A percentile compares a stretch with the other conserved stretches of the same genome.
Conservation (phyloP, 1,139 yeast species). For the Yamadazyma mexicana region DNA sequence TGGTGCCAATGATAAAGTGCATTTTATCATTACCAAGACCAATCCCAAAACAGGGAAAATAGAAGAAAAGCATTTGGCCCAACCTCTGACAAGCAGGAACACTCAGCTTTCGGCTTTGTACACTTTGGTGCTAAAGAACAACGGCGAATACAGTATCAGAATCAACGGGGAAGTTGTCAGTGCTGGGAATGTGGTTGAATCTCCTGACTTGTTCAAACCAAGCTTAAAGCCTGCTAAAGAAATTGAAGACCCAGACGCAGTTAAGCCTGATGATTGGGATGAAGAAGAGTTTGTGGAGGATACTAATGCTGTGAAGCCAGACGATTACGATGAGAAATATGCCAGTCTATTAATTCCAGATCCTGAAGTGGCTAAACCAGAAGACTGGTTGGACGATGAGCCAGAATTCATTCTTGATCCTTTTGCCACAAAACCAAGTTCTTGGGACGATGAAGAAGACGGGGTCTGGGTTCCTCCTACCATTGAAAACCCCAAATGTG, state of each 20-base stretch:
- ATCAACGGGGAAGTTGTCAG: conserved; percentile 73
- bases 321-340: conserved; percentile 71
- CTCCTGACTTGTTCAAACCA: conserved; percentile 55
- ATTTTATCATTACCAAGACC: conserved; percentile 64
- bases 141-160: conserved; percentile 74
- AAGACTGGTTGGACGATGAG: conserved; percentile 72
- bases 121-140: conserved; percentile 67
- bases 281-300: conserved; percentile 65
- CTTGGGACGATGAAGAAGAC: conserved; percentile 87
- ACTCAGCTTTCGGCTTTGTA: conserved; percentile 65
- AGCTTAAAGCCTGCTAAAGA: conserved; percentile 62
- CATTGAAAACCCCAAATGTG: conserved; percentile 73
- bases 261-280: conserved; percentile 80
- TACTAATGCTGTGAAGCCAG: conserved; percentile 61
- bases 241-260: conserved; percentile 60
- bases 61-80: conserved; percentile 69
- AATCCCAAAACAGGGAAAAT: conserved; percentile 54
- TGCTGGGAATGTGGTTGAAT: conserved; percentile 63
- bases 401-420: conserved; percentile 65
- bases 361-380: conserved; percentile 67
- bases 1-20: conserved; percentile 76
- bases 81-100: conserved; percentile 65
- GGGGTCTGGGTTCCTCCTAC: conserved; percentile 79
- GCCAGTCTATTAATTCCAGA: conserved; percentile 63
- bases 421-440: conserved; percentile 60